Evolutionary conservation across 768 basidiomycete genomes (phyloP), one percentile per base, ranked within the genome.

Genomic region (Agaricus subrufescens): DNA sequence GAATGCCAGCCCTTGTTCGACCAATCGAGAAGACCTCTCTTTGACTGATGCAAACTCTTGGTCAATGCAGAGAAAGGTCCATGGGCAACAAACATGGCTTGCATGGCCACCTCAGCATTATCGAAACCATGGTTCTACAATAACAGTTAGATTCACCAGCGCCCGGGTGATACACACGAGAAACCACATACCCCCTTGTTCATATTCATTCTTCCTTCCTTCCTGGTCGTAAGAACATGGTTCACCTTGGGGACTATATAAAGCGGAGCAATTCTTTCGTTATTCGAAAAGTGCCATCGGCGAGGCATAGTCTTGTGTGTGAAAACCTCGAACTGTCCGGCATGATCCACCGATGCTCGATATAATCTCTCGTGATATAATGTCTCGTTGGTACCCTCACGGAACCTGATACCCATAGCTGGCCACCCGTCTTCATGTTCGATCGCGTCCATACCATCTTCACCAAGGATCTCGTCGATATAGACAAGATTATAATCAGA

Each of bases 341-440:
- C 68, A 61, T 86, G 79, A 47, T 71, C 70, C 0, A 70, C 67
- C 1, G 85, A 76, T 11, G 86, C 84, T 4, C 69, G 70, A 14
- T 76, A 60, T 39, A 95, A 75, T 26, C 76, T 66, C 15, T 81
- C 69, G 30, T 89, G 70, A 58, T 87, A 80, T 40, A 76, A 72
- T 9, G 79, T 72, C 10, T 72, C 70, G 65, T 95, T 88, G 1
- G 79, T 75, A n/a, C 69, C 71, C 1, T 76, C 61, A 15, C 72
- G 66, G 73, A 96, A 93, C 26, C 94, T 82, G 50, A 97, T 69
- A 2, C 94, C 94, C 76, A 92, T 87, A 1, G 87, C 81, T 10
- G 94, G 94, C 93, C 92, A 95, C 42, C 94, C 89, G 58, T 96
- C 94, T 60, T 84, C 78, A 63, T 92, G 89, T 54, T 83, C 79